phyloP scores from a whole-genome alignment of 176 grass and related monocot species.

The Juncus inflexus region DNA sequence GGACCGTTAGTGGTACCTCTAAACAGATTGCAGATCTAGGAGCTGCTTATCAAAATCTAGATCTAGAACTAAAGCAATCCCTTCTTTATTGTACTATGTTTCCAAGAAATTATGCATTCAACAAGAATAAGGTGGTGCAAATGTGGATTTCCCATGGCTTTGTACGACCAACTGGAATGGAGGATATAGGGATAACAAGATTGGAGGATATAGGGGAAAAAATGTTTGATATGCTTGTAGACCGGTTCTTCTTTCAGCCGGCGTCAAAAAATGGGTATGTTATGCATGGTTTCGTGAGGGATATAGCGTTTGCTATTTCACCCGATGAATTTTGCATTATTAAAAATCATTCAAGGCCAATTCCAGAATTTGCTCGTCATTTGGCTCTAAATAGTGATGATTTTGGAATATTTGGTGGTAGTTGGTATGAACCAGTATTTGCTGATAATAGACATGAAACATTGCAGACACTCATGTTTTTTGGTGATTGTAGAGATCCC shows the following conservation, averaged over 20 bases:
- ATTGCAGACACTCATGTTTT: constrained; percentile 28
- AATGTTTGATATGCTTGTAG: constrained; percentile 26
- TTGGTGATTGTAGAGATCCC: constrained; percentile 24
- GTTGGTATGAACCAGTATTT: neutral
- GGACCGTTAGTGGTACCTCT: constrained; percentile 17
- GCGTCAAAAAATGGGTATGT: too few species aligned
- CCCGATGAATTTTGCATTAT: constrained; percentile 21
- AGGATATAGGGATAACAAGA: neutral
- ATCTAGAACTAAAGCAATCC: constrained; percentile 30
- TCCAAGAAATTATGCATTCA: constrained; percentile 30
- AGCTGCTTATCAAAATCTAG: constrained; percentile 29
- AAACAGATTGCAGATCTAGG: constrained; percentile 21
- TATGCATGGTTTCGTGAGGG: constrained; percentile 33
- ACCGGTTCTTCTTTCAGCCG: neutral
- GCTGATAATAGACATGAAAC: neutral
- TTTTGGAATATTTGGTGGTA: neutral
- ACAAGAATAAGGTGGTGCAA: constrained; percentile 38
- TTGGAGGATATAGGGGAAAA: constrained; percentile 4
- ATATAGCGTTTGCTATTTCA: constrained; percentile 22
- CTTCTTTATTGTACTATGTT: constrained; percentile 45
- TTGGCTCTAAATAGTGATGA: constrained; percentile 17
- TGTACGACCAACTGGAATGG: neutral
- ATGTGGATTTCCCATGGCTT: constrained; percentile 52
- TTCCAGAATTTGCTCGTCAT: neutral
- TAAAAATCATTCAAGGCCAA: neutral